These are phyloP conservation scores for Tuctoria greenei DNA, from an alignment of 176 grass and related monocot genomes.

Conservation along the genomic window DNA sequence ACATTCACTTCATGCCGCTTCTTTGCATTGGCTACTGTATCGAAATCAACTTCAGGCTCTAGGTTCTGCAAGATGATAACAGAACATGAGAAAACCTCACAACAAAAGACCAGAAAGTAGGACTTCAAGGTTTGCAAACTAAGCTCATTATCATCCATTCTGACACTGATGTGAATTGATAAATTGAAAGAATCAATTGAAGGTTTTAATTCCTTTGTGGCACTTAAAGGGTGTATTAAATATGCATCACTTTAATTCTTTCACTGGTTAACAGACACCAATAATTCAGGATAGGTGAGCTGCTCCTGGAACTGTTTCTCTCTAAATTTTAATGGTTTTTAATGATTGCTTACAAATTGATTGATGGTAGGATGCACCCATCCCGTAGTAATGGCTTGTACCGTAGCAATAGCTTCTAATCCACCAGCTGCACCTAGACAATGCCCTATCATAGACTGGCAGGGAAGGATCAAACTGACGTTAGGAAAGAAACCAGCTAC, in stretches of 20 bases:
- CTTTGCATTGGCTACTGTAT: slow-evolving; percentile 59
- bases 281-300: neutral
- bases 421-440: slow-evolving; percentile 59
- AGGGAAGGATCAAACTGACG: neutral
- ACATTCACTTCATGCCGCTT: slow-evolving; percentile 59
- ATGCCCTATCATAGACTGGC: slow-evolving; percentile 67
- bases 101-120: neutral
- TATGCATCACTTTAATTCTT: neutral
- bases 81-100: neutral
- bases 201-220: neutral
- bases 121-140: neutral
- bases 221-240: neutral
- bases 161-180: neutral
- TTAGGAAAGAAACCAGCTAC: neutral
- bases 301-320: neutral
- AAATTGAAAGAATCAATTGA: neutral
- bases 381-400: slow-evolving; percentile 60
- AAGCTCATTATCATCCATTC: neutral
- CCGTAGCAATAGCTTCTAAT: slow-evolving; percentile 57
- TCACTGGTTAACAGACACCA: neutral
- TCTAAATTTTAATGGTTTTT: too few relatives aligned
- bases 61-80: slow-evolving; percentile 33
- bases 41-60: slow-evolving; percentile 58
- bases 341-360: slow-evolving; percentile 52
- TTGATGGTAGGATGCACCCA: slow-evolving; percentile 67